A percentile compares a stretch with the other conserved stretches of the same genome.
Evolutionary conservation across 805 yeast species (phyloP).

Genomic region (Kurtzmaniella cleridarum): DNA sequence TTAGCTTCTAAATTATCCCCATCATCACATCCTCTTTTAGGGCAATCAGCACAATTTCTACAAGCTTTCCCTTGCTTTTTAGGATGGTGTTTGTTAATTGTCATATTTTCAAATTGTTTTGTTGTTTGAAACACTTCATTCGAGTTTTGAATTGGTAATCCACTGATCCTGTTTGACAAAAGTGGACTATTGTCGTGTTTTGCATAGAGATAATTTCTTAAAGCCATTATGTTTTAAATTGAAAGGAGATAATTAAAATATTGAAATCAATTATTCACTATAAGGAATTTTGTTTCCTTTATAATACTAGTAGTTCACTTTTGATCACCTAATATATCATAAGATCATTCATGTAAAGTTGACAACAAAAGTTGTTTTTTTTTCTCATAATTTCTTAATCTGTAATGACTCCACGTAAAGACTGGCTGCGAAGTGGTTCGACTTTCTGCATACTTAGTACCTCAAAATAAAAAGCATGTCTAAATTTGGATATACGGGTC

Average conservation of each 20-base stretch:
- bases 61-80: slow-evolving; percentile 14
- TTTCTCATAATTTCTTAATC: slow-evolving; percentile 4
- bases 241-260: neutral
- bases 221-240: slow-evolving; percentile 24
- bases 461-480: no score
- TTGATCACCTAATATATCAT: slow-evolving; percentile 4
- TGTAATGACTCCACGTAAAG: slow-evolving; percentile 7
- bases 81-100: neutral
- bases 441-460: no score
- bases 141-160: slow-evolving; percentile 9
- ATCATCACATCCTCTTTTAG: slow-evolving; percentile 8
- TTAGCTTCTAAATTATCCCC: slow-evolving; percentile 3
- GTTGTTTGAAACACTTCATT: slow-evolving; percentile 1
- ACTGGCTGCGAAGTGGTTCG: no score
- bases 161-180: slow-evolving; percentile 12
- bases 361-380: neutral
- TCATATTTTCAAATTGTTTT: neutral
- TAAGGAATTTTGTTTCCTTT: neutral
- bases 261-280: no score
- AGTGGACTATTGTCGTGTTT: slow-evolving; percentile 24
- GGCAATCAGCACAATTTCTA: slow-evolving; percentile 27
- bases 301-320: slow-evolving; percentile 4
- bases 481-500: no score
- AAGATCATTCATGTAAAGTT: no score
- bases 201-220: slow-evolving; percentile 37